Evolutionary conservation across 805 yeast genomes (phyloP), one percentile per base, ranked within the genome.

Genomic region (Phaffomyces opuntiae): DNA sequence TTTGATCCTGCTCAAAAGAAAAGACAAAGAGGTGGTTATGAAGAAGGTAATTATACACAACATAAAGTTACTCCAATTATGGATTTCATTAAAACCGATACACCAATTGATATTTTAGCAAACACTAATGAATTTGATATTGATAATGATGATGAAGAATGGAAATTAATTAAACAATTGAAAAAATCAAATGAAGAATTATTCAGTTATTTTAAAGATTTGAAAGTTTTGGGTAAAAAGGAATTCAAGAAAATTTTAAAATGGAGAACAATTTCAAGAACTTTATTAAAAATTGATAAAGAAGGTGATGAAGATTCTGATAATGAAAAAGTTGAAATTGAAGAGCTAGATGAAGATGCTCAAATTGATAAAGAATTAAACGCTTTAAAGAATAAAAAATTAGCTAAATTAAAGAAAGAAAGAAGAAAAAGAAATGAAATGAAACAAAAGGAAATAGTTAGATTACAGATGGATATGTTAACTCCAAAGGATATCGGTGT

Each of bases 401-500:
- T 79, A 54, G 74, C 81, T 52, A 78, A 80, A 54, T 67, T 67
- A 40, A 90, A 83, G 64, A 80, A 97, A 60, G 95, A 84, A 54
- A 87, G 82, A 65, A 82, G 96, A 64, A 80, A 74, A 55, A 77
- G 77, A 45, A 89, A 93, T 62, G 96, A 90, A 66, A 53, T 65
- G 51, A 88, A 87, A 59, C 96, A 88, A 63, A 87, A 85, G 64
- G 97, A 91, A 61, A 78, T 91, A 40, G 73, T 76, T 41, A 79
- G 98, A 69, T 83, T 88, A 86, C 97, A 93, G 68, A 83, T 93
- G 91, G 87, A 87, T 64, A 90, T 93, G 96, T 71, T 86, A 48
- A 87, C 96, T 7, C 96, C 95, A 59, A 78, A 76, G 69, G 95
- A 89, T 59, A 81, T 93, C 51, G 97, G 98, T 75, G 73, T 87